Base-by-base conservation (phyloP, 2,329 filamentous ascomycete species). In the Lachnellula subtilissima region DNA sequence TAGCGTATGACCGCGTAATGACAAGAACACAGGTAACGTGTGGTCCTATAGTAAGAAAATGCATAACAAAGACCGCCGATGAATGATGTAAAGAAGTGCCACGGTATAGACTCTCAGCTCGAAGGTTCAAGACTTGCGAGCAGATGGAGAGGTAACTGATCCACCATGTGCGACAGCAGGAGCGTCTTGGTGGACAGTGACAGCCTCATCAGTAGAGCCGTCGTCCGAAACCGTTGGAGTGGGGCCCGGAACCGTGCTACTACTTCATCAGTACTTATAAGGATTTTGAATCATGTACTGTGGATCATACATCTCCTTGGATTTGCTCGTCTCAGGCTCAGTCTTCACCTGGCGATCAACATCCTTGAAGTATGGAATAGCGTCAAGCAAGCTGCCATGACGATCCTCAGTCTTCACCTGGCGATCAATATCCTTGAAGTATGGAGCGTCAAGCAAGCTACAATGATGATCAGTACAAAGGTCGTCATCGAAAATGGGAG, bases 221-320 rank as follows among this genome's bases (percentile, higher is more conserved):
- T 67, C 64, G 25, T 71, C 69, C 14, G 69, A 71, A 35, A 69
- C 58, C 22, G 65, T 64, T 39, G 68, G 68, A 50, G 66, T 70
- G 12, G 55, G 55, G 8, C 52, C 50, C 11, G 55, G 22, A 49
- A 47, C 12, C 17, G 58, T 61, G 17, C 58, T 67, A n/a, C 11
- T 49, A 36, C 12, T 28, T 28, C 7, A 45, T 64, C 54, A 64
- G 55, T 23, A 53, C 17, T 35, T 52, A 9, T 32, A 35, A 6
- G 45, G 23, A 36, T 37, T 40, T 54, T 46, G 25, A 1, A 35
- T 14, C 15, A 47, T 53, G 19, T 22, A 22, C 51, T 4, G 43
- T 17, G n/a, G 15, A 17, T 62, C 63, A 61, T 64, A 69, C 69
- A 57, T 58, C 37, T 66, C 58, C 53, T 64, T 62, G 15, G 58